Percentiles rank a stretch among this genome's conserved stretches.
phyloP scores from a whole-genome alignment of 2,329 filamentous ascomycete species.

The Aureobasidium pullulans region DNA sequence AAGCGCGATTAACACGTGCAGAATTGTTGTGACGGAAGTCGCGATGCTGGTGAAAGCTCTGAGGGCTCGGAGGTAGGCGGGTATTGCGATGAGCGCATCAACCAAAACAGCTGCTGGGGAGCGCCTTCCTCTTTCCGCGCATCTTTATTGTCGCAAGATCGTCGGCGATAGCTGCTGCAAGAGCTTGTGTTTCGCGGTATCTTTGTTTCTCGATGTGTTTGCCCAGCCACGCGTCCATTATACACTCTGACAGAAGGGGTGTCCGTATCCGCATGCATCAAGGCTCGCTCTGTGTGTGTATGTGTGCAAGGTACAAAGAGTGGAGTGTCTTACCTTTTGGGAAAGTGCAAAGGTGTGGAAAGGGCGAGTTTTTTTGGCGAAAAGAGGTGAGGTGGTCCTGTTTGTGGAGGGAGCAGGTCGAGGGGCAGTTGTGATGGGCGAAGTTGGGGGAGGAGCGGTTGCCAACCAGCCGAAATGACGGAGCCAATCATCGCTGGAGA shows the following conservation, averaged over 20 bases:
- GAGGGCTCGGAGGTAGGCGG: slow-evolving; percentile 6
- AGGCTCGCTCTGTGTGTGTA: neutral
- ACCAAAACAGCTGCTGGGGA: neutral
- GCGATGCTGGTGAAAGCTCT: slow-evolving; percentile 5
- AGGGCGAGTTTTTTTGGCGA: neutral
- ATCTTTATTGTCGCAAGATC: slow-evolving; percentile 1
- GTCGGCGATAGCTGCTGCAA: neutral
- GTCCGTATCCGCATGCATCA: neutral
- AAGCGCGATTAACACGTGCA: neutral
- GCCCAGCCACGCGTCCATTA: slow-evolving; percentile 10
- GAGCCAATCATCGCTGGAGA: slow-evolving; percentile 7
- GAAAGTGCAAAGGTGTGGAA: neutral
- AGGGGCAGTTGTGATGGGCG: slow-evolving; percentile 1
- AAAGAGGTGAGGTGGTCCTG: neutral
- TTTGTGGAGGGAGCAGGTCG: slow-evolving; percentile 8
- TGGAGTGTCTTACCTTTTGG: slow-evolving; percentile 11
- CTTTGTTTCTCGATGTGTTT: slow-evolving; percentile 1
- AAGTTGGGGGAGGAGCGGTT: slow-evolving; percentile 9
- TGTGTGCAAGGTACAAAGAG: neutral
- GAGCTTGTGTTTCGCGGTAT: neutral
- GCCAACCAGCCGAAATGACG: neutral
- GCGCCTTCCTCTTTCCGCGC: neutral
- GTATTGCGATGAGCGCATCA: neutral
- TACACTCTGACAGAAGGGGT: slow-evolving; percentile 6
- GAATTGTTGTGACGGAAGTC: neutral